Evolutionary conservation across 2,329 filamentous ascomycete species (phyloP).

Genomic region (Botrytis elliptica): DNA sequence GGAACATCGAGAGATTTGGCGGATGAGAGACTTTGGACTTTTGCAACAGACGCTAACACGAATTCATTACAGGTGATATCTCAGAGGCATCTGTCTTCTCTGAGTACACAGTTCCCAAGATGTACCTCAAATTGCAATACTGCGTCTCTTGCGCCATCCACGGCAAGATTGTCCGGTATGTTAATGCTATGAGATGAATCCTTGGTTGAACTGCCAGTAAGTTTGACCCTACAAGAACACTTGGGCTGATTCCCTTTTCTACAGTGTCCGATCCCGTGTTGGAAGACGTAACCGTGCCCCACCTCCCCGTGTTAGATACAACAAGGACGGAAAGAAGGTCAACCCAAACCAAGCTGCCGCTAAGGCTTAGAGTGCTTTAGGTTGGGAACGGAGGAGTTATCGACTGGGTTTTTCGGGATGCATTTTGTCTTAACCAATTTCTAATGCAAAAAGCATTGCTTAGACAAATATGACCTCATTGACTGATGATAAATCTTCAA

Average conservation of each 20-base stretch:
- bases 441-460: conserved; percentile 21
- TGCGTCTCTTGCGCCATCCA: conserved; percentile 99
- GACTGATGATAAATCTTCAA: conserved; percentile 12
- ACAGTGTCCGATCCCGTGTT: conserved; percentile 92
- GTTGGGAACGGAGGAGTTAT: conserved; percentile 20
- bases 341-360: conserved; percentile 48
- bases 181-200: conserved; percentile 56
- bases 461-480: conserved; percentile 22
- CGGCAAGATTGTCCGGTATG: conserved; percentile 99
- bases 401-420: conserved; percentile 21
- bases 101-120: conserved; percentile 99
- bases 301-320: conserved; percentile 96
- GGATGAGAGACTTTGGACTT: neutral
- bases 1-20: neutral
- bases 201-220: conserved; percentile 53
- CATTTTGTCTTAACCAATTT: conserved; percentile 20
- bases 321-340: conserved; percentile 99
- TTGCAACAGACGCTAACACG: conserved; percentile 21
- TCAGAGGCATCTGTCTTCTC: conserved; percentile 98
- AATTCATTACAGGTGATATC: conserved; percentile 79
- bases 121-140: conserved; percentile 99
- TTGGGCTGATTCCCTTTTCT: conserved; percentile 35
- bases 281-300: conserved; percentile 99
- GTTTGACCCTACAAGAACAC: conserved; percentile 46
- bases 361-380: conserved; percentile 35